Evolutionary conservation across 2,329 filamentous ascomycete genomes (phyloP), one percentile per base, ranked within the genome.

Genomic region (Thielaviopsis musarum): DNA sequence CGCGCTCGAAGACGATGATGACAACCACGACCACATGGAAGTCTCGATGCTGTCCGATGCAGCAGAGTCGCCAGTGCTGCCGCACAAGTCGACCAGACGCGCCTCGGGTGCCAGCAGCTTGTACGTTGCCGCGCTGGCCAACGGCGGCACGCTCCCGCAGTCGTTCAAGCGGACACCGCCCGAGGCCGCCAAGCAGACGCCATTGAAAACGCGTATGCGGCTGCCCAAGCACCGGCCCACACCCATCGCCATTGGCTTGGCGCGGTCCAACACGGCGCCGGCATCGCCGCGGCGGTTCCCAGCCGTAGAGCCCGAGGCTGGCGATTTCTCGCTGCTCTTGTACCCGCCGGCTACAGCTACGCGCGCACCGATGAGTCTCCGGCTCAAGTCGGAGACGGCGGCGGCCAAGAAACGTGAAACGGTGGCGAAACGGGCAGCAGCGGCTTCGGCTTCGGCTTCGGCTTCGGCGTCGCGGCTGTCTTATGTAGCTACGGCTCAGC

Each of bases 271-370:
- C 34, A 41, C 34, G 5, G 34, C 38, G 17, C 10, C 38, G 38
- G 38, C 38, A 13, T 45, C 38, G 38, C 38, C 15, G 38, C 38
- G 38, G 21, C 54, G 58, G 17, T 60, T 56, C 34, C 58, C 45
- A 2, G 54, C 58, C 19, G 51, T 60, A 2, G 48, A 56, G 49
- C 54, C 58, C 5, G 54, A 60, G 45, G 52, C 56, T 34, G 24
- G 22, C 12, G 48, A 60, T 48, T 45, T 28, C 17, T 57, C 58
- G 34, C 28, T 56, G 30, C 58, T 52, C 5, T 49, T 49, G 21
- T 60, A 60, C n/a, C 54, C 54, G 19, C 53, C 58, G 4, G 30
- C 53, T 13, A 60, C 58, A 1, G 30, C 53, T 13, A 60, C 58
- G 15, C 54, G 49, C 10, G 54, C 48, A 21, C 54, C 53, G 1